These are phyloP conservation scores for Fusarium dlaminii DNA, from an alignment of 2,329 filamentous ascomycete genomes.

Conservation along the genomic window DNA sequence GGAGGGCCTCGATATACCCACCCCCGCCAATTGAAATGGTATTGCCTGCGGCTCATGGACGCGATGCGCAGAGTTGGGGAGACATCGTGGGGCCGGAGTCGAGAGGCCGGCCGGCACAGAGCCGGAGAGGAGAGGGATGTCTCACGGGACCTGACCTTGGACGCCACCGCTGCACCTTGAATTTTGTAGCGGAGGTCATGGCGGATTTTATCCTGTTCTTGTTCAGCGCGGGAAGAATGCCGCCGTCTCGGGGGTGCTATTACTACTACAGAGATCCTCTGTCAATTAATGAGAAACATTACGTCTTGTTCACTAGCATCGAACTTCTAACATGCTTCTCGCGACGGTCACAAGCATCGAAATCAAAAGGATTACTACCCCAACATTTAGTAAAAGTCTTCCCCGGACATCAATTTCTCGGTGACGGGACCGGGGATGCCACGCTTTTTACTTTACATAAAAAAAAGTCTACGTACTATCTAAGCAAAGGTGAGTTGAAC, in stretches of 20 bases:
- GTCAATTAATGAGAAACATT: neutral
- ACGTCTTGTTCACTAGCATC: neutral
- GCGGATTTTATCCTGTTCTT: neutral
- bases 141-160: constrained; percentile 39
- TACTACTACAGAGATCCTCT: neutral
- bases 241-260: neutral
- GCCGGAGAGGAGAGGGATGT: constrained; percentile 25
- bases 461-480: neutral
- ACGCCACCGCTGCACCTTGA: constrained; percentile 20
- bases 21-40: constrained; percentile 12
- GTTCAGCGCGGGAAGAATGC: neutral
- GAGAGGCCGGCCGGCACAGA: constrained; percentile 40
- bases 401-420: constrained; percentile 19
- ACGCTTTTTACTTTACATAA: neutral
- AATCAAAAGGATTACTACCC: constrained; percentile 1
- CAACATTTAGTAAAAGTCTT: constrained; percentile 5
- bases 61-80: constrained; percentile 1
- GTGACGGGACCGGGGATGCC: neutral
- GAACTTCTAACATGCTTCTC: neutral
- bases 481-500: neutral
- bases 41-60: constrained; percentile 36
- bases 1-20: constrained; percentile 28
- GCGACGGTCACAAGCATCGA: neutral
- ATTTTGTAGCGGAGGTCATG: neutral
- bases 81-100: constrained; percentile 42